phyloP scores from a whole-genome alignment of 1,284 basidiomycete species.

The Athelia psychrophila region DNA sequence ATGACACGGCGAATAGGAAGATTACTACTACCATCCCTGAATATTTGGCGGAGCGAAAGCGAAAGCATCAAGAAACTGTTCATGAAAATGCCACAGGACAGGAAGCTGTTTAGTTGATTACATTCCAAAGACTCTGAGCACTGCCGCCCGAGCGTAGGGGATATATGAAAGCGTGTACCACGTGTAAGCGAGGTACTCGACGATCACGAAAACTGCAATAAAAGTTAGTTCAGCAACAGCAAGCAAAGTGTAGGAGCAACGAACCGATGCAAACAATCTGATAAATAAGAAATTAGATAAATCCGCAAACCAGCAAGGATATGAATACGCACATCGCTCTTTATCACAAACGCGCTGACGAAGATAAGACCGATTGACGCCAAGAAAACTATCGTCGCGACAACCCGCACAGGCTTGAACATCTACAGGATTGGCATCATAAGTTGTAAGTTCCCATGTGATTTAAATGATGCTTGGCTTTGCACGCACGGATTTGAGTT shows the following conservation, averaged over 20 bases:
- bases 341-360: slow-evolving; percentile 75
- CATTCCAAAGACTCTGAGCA: slow-evolving; percentile 64
- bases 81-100: no score
- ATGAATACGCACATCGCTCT: slow-evolving; percentile 53
- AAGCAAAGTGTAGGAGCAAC: slow-evolving; percentile 19
- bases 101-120: not conserved
- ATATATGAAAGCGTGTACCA: slow-evolving; percentile 87
- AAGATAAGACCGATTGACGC: slow-evolving; percentile 77
- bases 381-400: slow-evolving; percentile 80
- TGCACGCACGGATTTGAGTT: slow-evolving; percentile 70
- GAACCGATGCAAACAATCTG: not conserved
- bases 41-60: no score
- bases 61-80: no score
- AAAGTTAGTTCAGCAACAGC: slow-evolving; percentile 30
- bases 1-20: not conserved
- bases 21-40: no score
- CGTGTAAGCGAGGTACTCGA: slow-evolving; percentile 82
- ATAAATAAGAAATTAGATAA: slow-evolving; percentile 4
- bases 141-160: slow-evolving; percentile 78
- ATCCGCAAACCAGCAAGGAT: slow-evolving; percentile 1
- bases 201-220: slow-evolving; percentile 77
- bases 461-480: not conserved
- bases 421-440: slow-evolving; percentile 47
- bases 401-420: slow-evolving; percentile 91
- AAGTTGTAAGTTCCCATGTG: slow-evolving; percentile 4